Percentiles rank a stretch among this genome's conserved stretches.
Conservation (phyloP, 192 early-diverging fungal species). For the Gigaspora rosea region DNA sequence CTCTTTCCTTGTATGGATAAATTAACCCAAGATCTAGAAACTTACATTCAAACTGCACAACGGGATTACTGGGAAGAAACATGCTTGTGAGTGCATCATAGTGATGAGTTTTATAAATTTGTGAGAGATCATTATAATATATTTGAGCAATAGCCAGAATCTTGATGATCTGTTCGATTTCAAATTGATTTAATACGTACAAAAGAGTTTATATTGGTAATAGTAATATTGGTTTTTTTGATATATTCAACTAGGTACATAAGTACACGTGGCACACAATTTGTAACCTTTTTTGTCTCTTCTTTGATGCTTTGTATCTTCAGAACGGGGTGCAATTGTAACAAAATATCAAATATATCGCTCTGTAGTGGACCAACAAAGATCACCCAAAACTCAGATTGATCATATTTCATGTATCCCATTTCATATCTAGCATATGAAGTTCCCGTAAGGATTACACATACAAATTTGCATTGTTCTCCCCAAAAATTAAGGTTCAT, state of each 20-base stretch:
- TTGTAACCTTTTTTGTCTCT: slow-evolving; percentile 31
- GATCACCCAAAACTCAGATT: slow-evolving; percentile 18
- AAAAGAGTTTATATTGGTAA: slow-evolving; percentile 20
- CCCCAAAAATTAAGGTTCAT: slow-evolving; percentile 30
- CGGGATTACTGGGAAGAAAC: slow-evolving; percentile 30
- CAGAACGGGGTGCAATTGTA: slow-evolving; percentile 26
- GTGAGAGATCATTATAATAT: slow-evolving; percentile 15
- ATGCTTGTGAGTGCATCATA: slow-evolving; percentile 32
- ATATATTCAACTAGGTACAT: slow-evolving; percentile 19
- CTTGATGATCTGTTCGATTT: background rate
- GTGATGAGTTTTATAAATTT: slow-evolving; percentile 9
- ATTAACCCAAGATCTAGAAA: background rate
- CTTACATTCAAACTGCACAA: slow-evolving; percentile 35
- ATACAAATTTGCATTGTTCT: slow-evolving; percentile 31
- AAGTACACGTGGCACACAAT: slow-evolving; percentile 40
- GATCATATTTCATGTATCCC: slow-evolving; percentile 29
- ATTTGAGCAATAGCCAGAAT: slow-evolving; percentile 6
- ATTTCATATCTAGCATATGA: slow-evolving; percentile 32
- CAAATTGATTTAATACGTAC: slow-evolving; percentile 18
- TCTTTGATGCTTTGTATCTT: slow-evolving; percentile 5
- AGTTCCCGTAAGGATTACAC: slow-evolving; percentile 23
- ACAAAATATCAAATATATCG: slow-evolving; percentile 29
- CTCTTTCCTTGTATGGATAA: slow-evolving; percentile 36
- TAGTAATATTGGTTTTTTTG: slow-evolving; percentile 10
- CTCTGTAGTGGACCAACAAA: slow-evolving; percentile 34